Evolutionary conservation across 2,329 filamentous ascomycete genomes (phyloP).

Genomic region (Epichloe glyceriae): DNA sequence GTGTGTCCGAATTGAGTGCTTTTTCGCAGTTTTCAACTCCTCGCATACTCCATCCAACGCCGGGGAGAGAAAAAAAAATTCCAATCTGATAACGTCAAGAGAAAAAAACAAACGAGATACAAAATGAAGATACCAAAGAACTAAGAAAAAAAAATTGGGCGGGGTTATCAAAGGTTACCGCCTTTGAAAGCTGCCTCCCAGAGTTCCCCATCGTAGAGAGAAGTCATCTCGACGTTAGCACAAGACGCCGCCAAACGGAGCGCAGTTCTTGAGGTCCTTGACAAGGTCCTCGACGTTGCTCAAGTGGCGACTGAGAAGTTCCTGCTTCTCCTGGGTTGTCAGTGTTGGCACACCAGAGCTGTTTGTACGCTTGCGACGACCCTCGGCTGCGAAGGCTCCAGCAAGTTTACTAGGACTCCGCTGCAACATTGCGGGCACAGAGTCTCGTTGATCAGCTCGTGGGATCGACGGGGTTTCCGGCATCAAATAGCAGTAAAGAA

Average conservation of each 20-base stretch:
- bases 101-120: neutral
- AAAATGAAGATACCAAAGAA: neutral
- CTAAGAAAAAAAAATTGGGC: neutral
- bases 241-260: conserved; percentile 55
- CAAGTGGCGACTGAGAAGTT: conserved; percentile 61
- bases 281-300: conserved; percentile 77
- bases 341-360: conserved; percentile 34
- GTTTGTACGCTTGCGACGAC: conserved; percentile 20
- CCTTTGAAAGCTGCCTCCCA: too few species aligned
- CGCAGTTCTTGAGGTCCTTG: conserved; percentile 66
- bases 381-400: conserved; percentile 35
- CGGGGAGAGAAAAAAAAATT: neutral
- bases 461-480: conserved; percentile 60
- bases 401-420: conserved; percentile 57
- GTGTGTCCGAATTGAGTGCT: neutral
- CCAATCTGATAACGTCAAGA: neutral
- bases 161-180: too few species aligned
- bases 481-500: conserved; percentile 98
- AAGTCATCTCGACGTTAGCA: conserved; percentile 18
- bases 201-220: neutral
- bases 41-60: conserved; percentile 5
- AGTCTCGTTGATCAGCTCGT: conserved; percentile 30
- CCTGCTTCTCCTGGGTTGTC: conserved; percentile 71
- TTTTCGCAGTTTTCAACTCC: conserved; percentile 12
- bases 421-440: conserved; percentile 42